These are phyloP conservation scores for Chimonanthus praecox DNA, from an alignment of 164 flowering plant species.

Conservation along the genomic window DNA sequence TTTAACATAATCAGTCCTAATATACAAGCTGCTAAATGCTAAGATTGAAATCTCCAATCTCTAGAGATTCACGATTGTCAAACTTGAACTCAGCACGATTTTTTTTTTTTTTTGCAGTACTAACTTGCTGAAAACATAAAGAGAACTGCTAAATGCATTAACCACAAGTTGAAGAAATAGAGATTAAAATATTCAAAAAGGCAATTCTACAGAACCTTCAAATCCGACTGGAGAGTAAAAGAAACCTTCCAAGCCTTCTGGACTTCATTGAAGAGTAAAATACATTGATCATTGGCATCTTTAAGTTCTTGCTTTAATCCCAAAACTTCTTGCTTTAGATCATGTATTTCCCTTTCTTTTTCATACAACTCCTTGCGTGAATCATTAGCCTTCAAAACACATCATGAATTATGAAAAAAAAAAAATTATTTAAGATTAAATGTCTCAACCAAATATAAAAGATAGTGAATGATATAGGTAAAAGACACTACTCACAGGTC, in stretches of 20 bases:
- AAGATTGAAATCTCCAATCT: no score
- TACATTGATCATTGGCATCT: slow-evolving; percentile 87
- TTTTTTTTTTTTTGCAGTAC: no score
- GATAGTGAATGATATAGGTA: neutral
- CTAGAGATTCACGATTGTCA: no score
- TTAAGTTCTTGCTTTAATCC: slow-evolving; percentile 62
- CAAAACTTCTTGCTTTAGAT: slow-evolving; percentile 68
- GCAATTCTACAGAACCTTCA: slow-evolving; percentile 52
- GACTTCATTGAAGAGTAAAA: slow-evolving; percentile 82
- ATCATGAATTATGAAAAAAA: neutral
- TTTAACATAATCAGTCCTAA: no score
- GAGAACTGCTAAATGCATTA: neutral
- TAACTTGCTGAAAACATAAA: no score
- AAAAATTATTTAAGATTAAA: neutral
- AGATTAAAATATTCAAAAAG: neutral
- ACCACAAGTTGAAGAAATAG: neutral
- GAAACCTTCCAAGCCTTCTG: slow-evolving; percentile 99
- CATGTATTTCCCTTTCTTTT: slow-evolving; percentile 72
- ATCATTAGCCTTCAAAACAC: slow-evolving; percentile 79
- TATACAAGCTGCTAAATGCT: no score
- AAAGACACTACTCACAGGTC: neutral
- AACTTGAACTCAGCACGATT: no score
- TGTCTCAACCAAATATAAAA: neutral
- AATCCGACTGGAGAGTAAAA: slow-evolving; percentile 72
- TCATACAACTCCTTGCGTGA: slow-evolving; percentile 75